phyloP scores from a whole-genome alignment of 2,329 filamentous ascomycete species.

The Aureobasidium uvarum region DNA sequence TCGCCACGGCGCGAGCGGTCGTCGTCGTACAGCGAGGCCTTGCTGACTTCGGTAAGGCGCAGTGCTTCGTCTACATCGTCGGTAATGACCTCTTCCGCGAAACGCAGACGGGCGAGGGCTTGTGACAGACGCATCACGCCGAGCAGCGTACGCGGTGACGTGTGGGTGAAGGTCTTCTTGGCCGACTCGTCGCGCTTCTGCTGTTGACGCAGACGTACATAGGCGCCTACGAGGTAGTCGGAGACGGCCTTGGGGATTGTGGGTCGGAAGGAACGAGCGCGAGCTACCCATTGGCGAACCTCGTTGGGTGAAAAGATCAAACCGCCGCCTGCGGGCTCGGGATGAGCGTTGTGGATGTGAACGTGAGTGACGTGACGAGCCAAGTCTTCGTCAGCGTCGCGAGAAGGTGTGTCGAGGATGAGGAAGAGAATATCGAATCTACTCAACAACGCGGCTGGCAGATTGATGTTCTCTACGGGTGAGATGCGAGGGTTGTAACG shows the following conservation, averaged over 20 bases:
- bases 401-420: constrained; percentile 88
- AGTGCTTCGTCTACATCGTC: constrained; percentile 97
- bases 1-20: constrained; percentile 59
- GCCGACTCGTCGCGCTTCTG: constrained; percentile 88
- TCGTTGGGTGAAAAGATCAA: constrained; percentile 90
- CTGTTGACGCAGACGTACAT: constrained; percentile 88
- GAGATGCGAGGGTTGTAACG: constrained; percentile 97
- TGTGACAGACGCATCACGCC: constrained; percentile 91
- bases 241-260: constrained; percentile 80
- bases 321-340: constrained; percentile 62
- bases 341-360: constrained; percentile 94
- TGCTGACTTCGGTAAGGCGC: constrained; percentile 86
- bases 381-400: constrained; percentile 87
- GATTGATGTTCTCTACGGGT: constrained; percentile 97
- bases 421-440: constrained; percentile 98
- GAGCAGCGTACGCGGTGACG: constrained; percentile 87
- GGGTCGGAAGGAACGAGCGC: constrained; percentile 85
- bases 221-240: constrained; percentile 96
- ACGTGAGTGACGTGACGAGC: constrained; percentile 95
- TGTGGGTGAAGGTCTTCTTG: constrained; percentile 91
- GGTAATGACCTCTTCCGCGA: constrained; percentile 77
- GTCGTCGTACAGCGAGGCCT: constrained; percentile 81
- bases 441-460: constrained; percentile 92
- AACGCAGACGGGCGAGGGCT: constrained; percentile 86
- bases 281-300: constrained; percentile 92